Base-by-base conservation (phyloP, 331 rosid genomes). In the Malus hybrid region DNA sequence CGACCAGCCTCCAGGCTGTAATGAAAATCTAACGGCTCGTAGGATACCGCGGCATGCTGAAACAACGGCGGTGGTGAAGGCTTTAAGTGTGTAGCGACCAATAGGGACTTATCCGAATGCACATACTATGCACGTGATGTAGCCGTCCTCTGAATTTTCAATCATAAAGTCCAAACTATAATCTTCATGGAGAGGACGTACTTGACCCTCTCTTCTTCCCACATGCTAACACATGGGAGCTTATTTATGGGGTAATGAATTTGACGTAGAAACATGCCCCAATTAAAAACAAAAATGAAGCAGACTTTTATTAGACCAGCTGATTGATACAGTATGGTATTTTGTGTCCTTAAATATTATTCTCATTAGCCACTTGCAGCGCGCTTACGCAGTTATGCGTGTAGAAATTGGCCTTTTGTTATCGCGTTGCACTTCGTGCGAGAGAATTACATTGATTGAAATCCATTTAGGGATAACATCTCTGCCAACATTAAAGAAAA, bases 31-130 rank as follows among this genome's bases (percentile, higher is more conserved):
- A n/a, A 56, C 78, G 74, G 80, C 60, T 71, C 10, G 12, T 32
- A 33, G 42, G 54, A 5, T 65, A 15, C 65, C 70, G 9, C 50
- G 33, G 9, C 10, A 8, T 6, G 15, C n/a, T 31, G 7, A 4
- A 24, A 15, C 64, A 6, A 33, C 80, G 59, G 77, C 71, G 60
- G 39, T 0, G 52, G 59, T 71, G 20, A 55, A 71, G 74, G 74
- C 70, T 36, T 59, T 7, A 7, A 70, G 46, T 6, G 15, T 10
- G 67, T 22, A 31, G 4, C 64, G 52, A 42, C 1, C 34, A 44
- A 9, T 16, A 6, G 57, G 57, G 1, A 46, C 48, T 12, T 15
- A 5, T n/a, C 64, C 72, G 8, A 57, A 14, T 31, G 13, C 54
- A 22, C 75, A 19, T 5, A n/a, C 64, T 27, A 44, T 10, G 44